Base-by-base conservation (phyloP, 495 filamentous ascomycete species). In the Hyaloscypha variabilis region DNA sequence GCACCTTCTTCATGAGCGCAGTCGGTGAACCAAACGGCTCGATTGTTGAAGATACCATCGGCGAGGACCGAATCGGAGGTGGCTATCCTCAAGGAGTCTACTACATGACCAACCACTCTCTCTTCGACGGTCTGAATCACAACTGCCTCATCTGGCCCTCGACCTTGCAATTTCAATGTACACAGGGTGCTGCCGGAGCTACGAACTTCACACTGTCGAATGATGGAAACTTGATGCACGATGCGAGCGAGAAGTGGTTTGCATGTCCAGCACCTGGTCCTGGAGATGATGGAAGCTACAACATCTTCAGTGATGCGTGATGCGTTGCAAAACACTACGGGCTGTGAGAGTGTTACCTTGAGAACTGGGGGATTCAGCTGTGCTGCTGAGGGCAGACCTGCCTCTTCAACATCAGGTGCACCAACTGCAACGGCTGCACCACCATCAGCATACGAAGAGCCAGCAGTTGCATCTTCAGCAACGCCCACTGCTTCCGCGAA, bases 1-100 rank as follows among this genome's bases (percentile, higher is more conserved):
- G 71, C 49, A 58, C 64, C 39, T 73, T 73, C 61, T 51, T 52
- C n/a, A 60, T 68, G 29, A 63, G 49, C 14, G 64, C 67, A 26
- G 62, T 62, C 26, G 68, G 70, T 31, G 34, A 55, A 8, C 28
- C 60, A n/a, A 66, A 72, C n/a, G 65, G 65, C 19, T 50, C 29
- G 8, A 30, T 68, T 14, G 21, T 34, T 13, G 49, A 69, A 55
- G 42, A 63, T 34, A 63, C 63, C 0, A 65, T 69, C 24, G 70
- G 70, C 19, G 55, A 67, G 51, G 58, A 49, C 50, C 54, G 61
- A 51, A 67, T 70, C 24, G 65, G 70, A 19, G 67, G 67, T 5
- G 53, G 4, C n/a, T 65, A 68, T 55, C 60, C 64, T 46, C 64
- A 67, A 51, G 64, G 53, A 21, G 2, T 39, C n/a, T 70, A 65